Base-by-base conservation (phyloP, 1,139 yeast species). In the Eremothecium cymbalariae region DNA sequence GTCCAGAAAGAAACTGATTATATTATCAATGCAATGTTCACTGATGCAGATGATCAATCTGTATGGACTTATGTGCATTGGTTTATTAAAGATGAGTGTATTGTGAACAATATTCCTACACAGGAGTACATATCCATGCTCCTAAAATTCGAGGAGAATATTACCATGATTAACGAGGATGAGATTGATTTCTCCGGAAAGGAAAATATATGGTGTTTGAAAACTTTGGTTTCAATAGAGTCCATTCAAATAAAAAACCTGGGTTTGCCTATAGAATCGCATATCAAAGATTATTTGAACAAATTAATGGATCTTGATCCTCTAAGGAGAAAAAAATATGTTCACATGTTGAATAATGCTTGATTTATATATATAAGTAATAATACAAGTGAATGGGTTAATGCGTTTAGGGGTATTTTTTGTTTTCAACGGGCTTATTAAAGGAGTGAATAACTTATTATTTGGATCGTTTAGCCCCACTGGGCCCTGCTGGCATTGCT, bases 11-110 rank as follows among this genome's bases (percentile, higher is more conserved):
- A 90, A 53, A 60, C 86, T 26, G 70, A 70, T 8, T 68, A 82
- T 45, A 67, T 85, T 31, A 78, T 78, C 39, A 81, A 85, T 18
- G 98, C 97, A 0, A 74, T 86, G 62, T 85, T 77, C 52, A 85
- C 94, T 47, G 97, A 90, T 55, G 88, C 94, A 0, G 94, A 84
- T 31, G 97, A 90, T 53, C 90, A 93, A 32, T 82, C 95, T 0
- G 79, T 85, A 1, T 90, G 98, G 97, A 68, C 81, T 4, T 90
- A 88, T 56, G 68, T 84, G 39, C 71, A 77, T 34, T 90, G 97
- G 97, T 63, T 90, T 14, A 58, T 86, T 8, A 70, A 77, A 4
- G 72, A 72, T 24, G 65, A 68, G 2, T 62, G 74, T 14, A 45
- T 49, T 6, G 42, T 46, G 2, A 41, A 47, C 8, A 45, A 49